phyloP scores from a whole-genome alignment of 345 rosid species.

The Kernera saxatilis region DNA sequence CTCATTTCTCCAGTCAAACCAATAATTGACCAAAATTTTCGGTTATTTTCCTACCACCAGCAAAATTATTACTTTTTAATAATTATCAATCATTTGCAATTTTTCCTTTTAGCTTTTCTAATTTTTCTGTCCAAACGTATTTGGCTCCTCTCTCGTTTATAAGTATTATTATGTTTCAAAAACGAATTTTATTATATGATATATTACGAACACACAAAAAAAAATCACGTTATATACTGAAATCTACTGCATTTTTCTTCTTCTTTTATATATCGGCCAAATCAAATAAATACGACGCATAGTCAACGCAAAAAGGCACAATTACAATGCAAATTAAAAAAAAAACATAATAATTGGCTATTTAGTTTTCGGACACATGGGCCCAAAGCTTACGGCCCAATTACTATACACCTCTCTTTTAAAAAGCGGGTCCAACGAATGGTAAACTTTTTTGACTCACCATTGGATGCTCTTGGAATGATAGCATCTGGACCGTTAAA shows the following conservation, averaged over 20 bases:
- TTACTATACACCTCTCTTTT: conserved; percentile 8
- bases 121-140: neutral
- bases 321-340: neutral
- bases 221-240: neutral
- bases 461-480: neutral
- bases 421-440: neutral
- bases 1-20: conserved; percentile 3
- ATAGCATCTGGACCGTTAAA: conserved; percentile 28
- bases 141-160: too few relatives aligned
- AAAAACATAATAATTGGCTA: neutral
- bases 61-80: conserved; percentile 19
- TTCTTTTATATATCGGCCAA: neutral
- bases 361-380: conserved; percentile 12
- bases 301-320: neutral
- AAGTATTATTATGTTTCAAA: neutral
- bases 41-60: neutral
- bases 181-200: neutral
- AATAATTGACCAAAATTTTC: neutral
- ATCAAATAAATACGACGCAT: neutral
- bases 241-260: neutral
- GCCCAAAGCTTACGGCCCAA: conserved; percentile 25
- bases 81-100: conserved; percentile 20
- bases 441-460: conserved; percentile 22
- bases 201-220: too few relatives aligned
- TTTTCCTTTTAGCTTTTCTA: neutral